phyloP scores from a whole-genome alignment of 108 stramenopile genomes.

The Parmales sp. region DNA sequence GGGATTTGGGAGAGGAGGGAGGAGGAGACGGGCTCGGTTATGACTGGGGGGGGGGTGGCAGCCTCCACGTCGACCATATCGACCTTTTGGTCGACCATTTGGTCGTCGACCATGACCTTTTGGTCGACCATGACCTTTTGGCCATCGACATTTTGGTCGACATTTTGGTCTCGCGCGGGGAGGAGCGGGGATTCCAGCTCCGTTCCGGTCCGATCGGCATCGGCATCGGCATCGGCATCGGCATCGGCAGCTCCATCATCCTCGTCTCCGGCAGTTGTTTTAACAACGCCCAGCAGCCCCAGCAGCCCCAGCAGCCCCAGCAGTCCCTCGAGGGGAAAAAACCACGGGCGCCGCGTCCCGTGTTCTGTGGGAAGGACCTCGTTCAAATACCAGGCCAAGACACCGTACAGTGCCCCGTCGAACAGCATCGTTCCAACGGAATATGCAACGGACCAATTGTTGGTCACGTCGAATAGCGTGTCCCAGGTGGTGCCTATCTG shows the following conservation, averaged over 20 bases:
- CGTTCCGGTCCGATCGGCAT: no score
- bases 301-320: no score
- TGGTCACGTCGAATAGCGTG: conserved; percentile 16
- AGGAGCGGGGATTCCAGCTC: no score
- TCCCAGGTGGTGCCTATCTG: conserved; percentile 30
- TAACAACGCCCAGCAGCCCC: no score
- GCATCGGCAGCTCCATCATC: no score
- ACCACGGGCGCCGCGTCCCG: conserved; percentile 64
- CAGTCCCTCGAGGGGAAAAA: conserved; percentile 79
- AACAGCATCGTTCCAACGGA: conserved; percentile 51
- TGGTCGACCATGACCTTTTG: not conserved
- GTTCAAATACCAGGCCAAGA: conserved; percentile 78
- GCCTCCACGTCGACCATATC: conserved; percentile 14
- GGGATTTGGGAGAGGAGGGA: not conserved
- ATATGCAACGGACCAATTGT: conserved; percentile 25
- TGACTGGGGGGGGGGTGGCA: conserved; percentile 12
- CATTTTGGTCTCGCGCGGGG: no score
- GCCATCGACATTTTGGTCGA: conserved; percentile 47
- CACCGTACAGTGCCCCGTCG: conserved; percentile 66
- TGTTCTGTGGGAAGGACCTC: conserved; percentile 66
- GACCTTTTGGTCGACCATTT: conserved; percentile 6
- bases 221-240: no score
- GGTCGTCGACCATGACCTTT: not conserved
- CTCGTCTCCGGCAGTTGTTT: no score
- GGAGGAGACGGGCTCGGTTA: not conserved